Percentiles rank a stretch among this genome's conserved stretches.
These are phyloP conservation scores for Lactarius indigo DNA, from an alignment of 768 basidiomycete species.

Conservation along the genomic window DNA sequence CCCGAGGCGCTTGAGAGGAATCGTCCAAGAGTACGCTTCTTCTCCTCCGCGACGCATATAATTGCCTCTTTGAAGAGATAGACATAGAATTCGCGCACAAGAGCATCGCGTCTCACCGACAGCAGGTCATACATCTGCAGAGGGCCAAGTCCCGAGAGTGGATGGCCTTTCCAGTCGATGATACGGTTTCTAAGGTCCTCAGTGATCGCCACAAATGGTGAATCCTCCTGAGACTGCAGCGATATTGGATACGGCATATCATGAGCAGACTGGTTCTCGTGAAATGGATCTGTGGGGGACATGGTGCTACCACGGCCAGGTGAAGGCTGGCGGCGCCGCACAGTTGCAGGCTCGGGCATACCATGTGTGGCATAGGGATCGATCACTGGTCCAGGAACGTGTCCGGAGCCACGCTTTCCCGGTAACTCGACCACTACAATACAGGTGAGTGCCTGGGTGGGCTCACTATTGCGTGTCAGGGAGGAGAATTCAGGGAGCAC, in stretches of 20 bases:
- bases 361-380: slow-evolving; percentile 40
- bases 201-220: slow-evolving; percentile 79
- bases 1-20: slow-evolving; percentile 58
- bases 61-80: slow-evolving; percentile 98
- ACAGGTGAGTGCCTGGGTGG: slow-evolving; percentile 86
- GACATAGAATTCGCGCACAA: slow-evolving; percentile 91
- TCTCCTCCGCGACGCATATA: slow-evolving; percentile 92
- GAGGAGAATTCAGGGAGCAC: slow-evolving; percentile 90
- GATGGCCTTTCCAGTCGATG: slow-evolving; percentile 95
- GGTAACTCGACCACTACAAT: slow-evolving; percentile 93
- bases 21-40: slow-evolving; percentile 75
- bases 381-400: slow-evolving; percentile 33
- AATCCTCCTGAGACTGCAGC: slow-evolving; percentile 43
- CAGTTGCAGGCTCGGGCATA: slow-evolving; percentile 20
- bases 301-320: slow-evolving; percentile 32
- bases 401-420: slow-evolving; percentile 51
- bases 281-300: slow-evolving; percentile 12
- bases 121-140: slow-evolving; percentile 92
- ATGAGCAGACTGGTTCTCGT: slow-evolving; percentile 18
- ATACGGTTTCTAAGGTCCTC: slow-evolving; percentile 88
- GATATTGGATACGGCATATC: slow-evolving; percentile 9
- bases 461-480: slow-evolving; percentile 62
- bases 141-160: slow-evolving; percentile 81
- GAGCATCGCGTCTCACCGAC: slow-evolving; percentile 81
- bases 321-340: slow-evolving; percentile 32